A percentile compares a stretch with the other conserved stretches of the same genome.
Conservation (phyloP, 768 basidiomycete species). For the Suillus lakei region DNA sequence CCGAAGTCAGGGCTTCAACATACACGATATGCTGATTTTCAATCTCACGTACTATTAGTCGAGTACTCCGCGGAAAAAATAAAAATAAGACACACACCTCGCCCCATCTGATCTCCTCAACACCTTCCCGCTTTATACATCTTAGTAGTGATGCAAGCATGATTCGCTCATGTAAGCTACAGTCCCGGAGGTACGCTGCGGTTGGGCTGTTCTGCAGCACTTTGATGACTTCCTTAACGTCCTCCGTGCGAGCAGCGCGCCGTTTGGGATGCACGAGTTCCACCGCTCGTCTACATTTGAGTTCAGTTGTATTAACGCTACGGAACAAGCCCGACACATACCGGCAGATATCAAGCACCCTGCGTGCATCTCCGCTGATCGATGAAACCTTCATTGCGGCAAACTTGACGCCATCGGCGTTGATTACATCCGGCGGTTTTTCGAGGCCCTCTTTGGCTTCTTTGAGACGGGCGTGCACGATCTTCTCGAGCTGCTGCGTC, state of each 20-base stretch:
- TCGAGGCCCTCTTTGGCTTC: slow-evolving; percentile 58
- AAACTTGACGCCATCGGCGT: slow-evolving; percentile 77
- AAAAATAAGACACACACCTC: slow-evolving; percentile 53
- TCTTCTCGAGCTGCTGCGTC: slow-evolving; percentile 76
- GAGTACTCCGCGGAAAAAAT: slow-evolving; percentile 5
- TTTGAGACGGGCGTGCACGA: slow-evolving; percentile 81
- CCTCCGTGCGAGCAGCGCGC: slow-evolving; percentile 63
- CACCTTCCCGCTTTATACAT: slow-evolving; percentile 81
- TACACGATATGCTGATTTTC: slow-evolving; percentile 78
- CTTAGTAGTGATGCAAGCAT: slow-evolving; percentile 86
- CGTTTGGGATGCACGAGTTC: slow-evolving; percentile 67
- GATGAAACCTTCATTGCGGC: slow-evolving; percentile 79
- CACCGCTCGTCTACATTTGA: slow-evolving; percentile 69
- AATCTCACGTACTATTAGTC: slow-evolving; percentile 47
- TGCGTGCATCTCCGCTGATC: slow-evolving; percentile 92
- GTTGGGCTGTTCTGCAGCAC: slow-evolving; percentile 92
- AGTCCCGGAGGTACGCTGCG: slow-evolving; percentile 78
- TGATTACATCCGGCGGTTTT: slow-evolving; percentile 57
- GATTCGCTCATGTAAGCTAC: slow-evolving; percentile 86
- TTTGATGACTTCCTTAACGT: slow-evolving; percentile 80
- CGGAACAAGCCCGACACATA: slow-evolving; percentile 35
- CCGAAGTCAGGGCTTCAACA: slow-evolving; percentile 61
- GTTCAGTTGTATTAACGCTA: neutral
- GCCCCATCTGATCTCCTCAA: slow-evolving; percentile 87
- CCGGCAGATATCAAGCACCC: slow-evolving; percentile 93